Percentiles rank a stretch among this genome's conserved stretches.
Conservation (phyloP, 2,329 filamentous ascomycete genomes). For the Colletotrichum australisinense region DNA sequence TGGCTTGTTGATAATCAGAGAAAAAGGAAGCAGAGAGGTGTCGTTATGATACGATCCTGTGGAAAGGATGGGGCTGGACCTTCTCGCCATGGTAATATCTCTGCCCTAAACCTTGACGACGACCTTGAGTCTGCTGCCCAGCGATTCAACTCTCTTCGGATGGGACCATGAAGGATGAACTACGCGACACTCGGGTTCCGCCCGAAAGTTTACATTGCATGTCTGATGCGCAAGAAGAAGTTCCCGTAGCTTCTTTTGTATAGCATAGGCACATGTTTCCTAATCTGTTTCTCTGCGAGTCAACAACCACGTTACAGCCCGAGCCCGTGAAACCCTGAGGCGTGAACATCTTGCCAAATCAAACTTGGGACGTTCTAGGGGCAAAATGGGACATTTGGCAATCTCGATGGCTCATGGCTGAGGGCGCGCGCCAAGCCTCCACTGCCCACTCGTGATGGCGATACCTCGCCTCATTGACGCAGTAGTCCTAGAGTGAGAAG, state of each 20-base stretch:
- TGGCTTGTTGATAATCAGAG: background rate
- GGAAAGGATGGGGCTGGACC: background rate
- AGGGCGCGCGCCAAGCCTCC: conserved; percentile 9
- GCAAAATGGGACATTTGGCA: background rate
- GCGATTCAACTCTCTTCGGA: background rate
- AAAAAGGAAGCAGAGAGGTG: background rate
- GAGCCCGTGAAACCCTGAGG: background rate
- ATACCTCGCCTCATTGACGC: conserved; percentile 3
- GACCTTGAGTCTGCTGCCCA: conserved; percentile 8
- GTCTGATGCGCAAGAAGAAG: background rate
- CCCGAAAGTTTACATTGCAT: background rate
- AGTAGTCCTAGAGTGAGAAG: background rate
- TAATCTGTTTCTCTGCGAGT: background rate
- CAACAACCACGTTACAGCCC: background rate
- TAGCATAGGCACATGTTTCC: background rate
- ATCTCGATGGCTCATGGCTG: conserved; percentile 8
- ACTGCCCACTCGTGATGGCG: background rate
- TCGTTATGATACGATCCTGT: background rate
- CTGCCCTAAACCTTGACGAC: background rate
- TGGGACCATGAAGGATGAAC: background rate
- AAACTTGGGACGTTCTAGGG: background rate
- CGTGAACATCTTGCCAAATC: background rate
- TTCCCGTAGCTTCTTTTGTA: background rate
- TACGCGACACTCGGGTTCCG: background rate
- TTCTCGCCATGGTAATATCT: background rate